phyloP scores from a whole-genome alignment of 2,329 filamentous ascomycete genomes.

The Xylariaceae sp. region DNA sequence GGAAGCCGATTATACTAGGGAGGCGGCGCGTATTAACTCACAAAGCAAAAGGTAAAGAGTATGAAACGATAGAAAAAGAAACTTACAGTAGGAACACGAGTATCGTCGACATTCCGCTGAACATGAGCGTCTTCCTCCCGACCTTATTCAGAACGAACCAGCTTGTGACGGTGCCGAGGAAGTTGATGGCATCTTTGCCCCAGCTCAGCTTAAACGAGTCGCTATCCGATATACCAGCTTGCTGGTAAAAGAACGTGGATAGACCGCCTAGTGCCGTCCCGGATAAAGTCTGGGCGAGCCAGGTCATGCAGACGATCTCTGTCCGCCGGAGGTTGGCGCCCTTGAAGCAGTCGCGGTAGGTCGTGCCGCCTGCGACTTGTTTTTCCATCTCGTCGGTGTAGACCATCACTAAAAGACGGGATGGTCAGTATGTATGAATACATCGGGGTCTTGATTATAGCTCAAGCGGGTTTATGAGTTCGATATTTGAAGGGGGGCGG shows the following conservation, averaged over 20 bases:
- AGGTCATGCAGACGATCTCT: constrained; percentile 33
- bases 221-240: constrained; percentile 31
- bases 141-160: constrained; percentile 37
- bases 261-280: constrained; percentile 32
- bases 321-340: constrained; percentile 36
- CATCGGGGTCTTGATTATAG: background rate
- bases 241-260: constrained; percentile 34
- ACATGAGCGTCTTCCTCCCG: constrained; percentile 38
- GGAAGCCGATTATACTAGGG: constrained; percentile 29
- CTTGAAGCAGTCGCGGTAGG: constrained; percentile 39
- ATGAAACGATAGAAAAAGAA: constrained; percentile 11
- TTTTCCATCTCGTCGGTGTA: constrained; percentile 40
- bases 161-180: constrained; percentile 37
- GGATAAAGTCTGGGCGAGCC: constrained; percentile 30
- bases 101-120: constrained; percentile 37
- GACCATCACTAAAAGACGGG: constrained; percentile 32
- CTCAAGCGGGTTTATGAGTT: background rate
- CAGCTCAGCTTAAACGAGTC: constrained; percentile 33
- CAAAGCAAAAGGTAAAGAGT: background rate
- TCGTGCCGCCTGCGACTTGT: constrained; percentile 31
- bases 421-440: background rate
- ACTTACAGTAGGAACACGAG: constrained; percentile 35
- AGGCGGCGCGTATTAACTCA: background rate
- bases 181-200: constrained; percentile 36
- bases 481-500: background rate